A percentile compares a stretch with the other conserved stretches of the same genome.
phyloP scores from a whole-genome alignment of 148 eudicot species.

The Bassia scoparia region DNA sequence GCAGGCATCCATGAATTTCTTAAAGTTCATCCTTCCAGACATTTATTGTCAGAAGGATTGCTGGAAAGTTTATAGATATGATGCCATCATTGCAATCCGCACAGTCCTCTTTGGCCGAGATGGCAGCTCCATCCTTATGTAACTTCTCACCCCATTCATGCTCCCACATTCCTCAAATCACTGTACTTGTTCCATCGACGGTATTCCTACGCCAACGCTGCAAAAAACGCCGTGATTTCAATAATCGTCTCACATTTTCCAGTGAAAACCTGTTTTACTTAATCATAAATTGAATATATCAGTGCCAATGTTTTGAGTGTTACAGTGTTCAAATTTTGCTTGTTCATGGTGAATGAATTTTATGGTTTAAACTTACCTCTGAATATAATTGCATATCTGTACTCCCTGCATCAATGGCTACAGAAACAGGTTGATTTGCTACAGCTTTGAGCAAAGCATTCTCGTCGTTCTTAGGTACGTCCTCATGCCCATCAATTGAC shows the following conservation, averaged over 20 bases:
- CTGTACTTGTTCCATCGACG: conserved; percentile 73
- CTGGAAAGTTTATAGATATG: conserved; percentile 56
- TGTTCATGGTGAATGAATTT: no score
- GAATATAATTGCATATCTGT: conserved; percentile 73
- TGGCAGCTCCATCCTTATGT: conserved; percentile 54
- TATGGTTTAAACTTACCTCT: no score
- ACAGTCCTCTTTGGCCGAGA: conserved; percentile 46
- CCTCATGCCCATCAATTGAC: conserved; percentile 79
- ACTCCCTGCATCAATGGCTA: conserved; percentile 81
- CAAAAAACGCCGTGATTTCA: conserved; percentile 74
- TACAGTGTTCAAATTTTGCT: no score
- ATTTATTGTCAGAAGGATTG: conserved; percentile 33
- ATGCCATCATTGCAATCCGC: conserved; percentile 75
- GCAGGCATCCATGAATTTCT: no score
- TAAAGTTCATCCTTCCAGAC: conserved; percentile 45
- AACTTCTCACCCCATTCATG: conserved; percentile 79
- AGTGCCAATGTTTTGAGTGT: background rate
- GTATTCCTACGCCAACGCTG: conserved; percentile 72
- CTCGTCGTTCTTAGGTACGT: conserved; percentile 68
- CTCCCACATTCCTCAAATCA: conserved; percentile 80
- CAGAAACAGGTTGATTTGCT: conserved; percentile 79
- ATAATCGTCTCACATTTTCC: conserved; percentile 67
- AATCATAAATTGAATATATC: background rate
- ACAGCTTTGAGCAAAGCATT: conserved; percentile 65
- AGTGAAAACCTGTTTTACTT: conserved; percentile 58